Evolutionary conservation across 208 protist species (phyloP).

Genomic region (Crithidia expoeki): DNA sequence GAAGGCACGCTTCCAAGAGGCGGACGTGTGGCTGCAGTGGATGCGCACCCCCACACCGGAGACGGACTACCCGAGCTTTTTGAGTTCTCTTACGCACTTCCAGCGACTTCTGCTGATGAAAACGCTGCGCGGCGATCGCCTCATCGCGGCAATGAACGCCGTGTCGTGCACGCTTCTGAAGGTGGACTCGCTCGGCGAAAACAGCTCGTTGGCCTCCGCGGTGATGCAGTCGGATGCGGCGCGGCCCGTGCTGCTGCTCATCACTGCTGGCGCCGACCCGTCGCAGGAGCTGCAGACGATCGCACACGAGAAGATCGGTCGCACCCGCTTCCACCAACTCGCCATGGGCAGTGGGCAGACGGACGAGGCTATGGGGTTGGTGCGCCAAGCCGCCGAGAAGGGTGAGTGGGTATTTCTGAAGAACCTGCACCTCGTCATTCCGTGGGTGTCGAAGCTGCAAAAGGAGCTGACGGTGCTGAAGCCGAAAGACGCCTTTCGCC

Average conservation of each 20-base stretch:
- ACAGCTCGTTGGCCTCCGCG: constrained; percentile 55
- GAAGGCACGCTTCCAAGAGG: constrained; percentile 84
- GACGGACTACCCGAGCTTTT: constrained; percentile 79
- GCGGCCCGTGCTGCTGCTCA: constrained; percentile 94
- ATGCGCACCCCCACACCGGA: constrained; percentile 88
- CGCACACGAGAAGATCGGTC: constrained; percentile 74
- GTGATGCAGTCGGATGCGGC: constrained; percentile 53
- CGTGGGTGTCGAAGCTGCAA: constrained; percentile 93
- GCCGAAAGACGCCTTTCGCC: constrained; percentile 88
- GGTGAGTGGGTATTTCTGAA: constrained; percentile 97
- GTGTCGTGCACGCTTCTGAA: constrained; percentile 81
- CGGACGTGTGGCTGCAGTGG: constrained; percentile 93
- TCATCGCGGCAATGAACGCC: constrained; percentile 93
- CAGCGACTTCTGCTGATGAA: constrained; percentile 96
- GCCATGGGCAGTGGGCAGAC: constrained; percentile 96
- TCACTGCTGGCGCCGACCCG: constrained; percentile 95
- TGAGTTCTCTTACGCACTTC: constrained; percentile 91
- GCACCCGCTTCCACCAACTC: constrained; percentile 90
- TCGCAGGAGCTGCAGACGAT: constrained; percentile 94
- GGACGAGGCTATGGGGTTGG: constrained; percentile 86
- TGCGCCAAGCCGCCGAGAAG: constrained; percentile 70
- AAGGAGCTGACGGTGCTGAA: constrained; percentile 92
- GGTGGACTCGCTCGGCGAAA: constrained; percentile 79
- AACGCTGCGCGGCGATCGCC: constrained; percentile 95
- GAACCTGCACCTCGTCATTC: constrained; percentile 96